Evolutionary conservation across 805 yeast genomes (phyloP), one percentile per base, ranked within the genome.

Genomic region (Candida golubevii): DNA sequence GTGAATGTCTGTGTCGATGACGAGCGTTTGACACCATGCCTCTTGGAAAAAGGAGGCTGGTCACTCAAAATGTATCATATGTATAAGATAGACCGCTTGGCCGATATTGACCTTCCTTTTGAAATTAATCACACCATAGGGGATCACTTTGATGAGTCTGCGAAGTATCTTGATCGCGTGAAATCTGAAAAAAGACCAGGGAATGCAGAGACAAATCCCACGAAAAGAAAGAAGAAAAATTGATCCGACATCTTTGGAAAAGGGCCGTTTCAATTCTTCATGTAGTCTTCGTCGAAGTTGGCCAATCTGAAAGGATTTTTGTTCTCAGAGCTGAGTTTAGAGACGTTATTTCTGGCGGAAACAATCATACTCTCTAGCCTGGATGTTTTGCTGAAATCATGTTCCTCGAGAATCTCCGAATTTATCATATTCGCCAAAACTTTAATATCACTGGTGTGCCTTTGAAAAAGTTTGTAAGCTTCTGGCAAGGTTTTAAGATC

Each of bases 11-110:
- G 39, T 13, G 33, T 30, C 8, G 44, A 35, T 26, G 31, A 30
- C 13, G 15, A 14, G 14, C 31, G 33, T 12, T 26, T n/a, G 7
- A 39, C 26, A 27, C 48, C 49, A 10, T 46, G 36, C 15, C 14
- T 26, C 11, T 41, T 67, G 29, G 73, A 69, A 44, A 54, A 51
- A 36, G 72, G 72, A 3, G 71, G 60, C 4, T 69, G 74, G 73
- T 57, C 71, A 1, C 51, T 68, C 44, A 66, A 67, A 48, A 56
- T 50, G 53, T 63, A 56, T 42, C 61, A 59, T 13, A 33, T 61
- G 8, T 48, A 65, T 45, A 48, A 54, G 31, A 46, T 54, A 11
- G 63, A 55, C 35, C 58, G 51, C 23, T 53, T 67, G 39, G 54
- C 53, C 4, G 62, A 59, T 39, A 35, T 66, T 12, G 52, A 58